Base-by-base conservation (phyloP, 2,329 filamentous ascomycete genomes). In the Hymenoscyphus linearis region DNA sequence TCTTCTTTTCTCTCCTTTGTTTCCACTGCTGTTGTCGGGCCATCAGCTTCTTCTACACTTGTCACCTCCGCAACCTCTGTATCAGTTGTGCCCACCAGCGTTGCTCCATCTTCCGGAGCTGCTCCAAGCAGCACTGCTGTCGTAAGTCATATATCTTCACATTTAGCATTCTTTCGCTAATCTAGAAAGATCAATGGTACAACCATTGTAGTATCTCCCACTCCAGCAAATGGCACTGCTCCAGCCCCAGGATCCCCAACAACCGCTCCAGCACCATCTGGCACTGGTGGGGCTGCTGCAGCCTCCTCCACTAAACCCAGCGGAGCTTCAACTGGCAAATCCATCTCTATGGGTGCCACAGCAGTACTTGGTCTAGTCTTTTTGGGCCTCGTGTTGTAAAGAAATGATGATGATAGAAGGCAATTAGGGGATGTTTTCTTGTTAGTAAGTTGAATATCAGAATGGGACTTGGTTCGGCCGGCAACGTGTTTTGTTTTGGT, bases 251-350 rank as follows among this genome's bases (percentile, higher is more conserved):
- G 52, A 31, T 14, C 52, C 9, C 18, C 22, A 52, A 52, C 22
- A 35, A 35, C 44, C n/a, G n/a, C 22, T 26, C 22, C 57, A 25
- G 37, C 26, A 10, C n/a, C 44, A 18, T 26, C 55, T 7, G 26
- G 6, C 3, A 50, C 55, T 25, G 26, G 12, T 16, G 16, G 26
- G 12, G 57, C 57, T 1, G 2, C 22, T 31, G 18, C 47, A n/a
- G 10, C 56, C 25, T 16, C 36, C 3, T 14, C 56, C 6, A 31
- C 37, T 13, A 58, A 31, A 12, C 12, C 37, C 6, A 31, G n/a
- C 26, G 40, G 56, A 18, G 56, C 56, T 31, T 58, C 56, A 35
- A 26, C 56, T 50, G 56, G 56, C 50, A 58, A 50, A 25, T 37
- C 37, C 14, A 52, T 58, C 56, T 50, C 37, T 34, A 9, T 50